A percentile compares a stretch with the other conserved stretches of the same genome.
These are phyloP conservation scores for Cordyceps militaris DNA, from an alignment of 2,329 filamentous ascomycete genomes.

Conservation along the genomic window DNA sequence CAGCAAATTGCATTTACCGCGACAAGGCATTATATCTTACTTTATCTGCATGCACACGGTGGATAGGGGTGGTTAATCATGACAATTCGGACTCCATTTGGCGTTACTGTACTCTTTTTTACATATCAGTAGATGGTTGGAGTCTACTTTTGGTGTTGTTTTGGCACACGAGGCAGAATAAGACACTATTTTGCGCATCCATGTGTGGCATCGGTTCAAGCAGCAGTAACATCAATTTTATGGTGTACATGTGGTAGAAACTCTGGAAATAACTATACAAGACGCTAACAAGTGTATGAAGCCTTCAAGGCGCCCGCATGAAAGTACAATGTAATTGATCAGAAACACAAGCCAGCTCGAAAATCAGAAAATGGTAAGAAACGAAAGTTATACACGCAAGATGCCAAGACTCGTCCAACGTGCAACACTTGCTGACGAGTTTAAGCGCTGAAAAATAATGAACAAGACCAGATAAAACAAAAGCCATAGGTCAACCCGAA, in stretches of 20 bases:
- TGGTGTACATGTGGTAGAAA: slow-evolving; percentile 6
- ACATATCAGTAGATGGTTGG: neutral
- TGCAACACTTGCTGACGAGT: slow-evolving; percentile 6
- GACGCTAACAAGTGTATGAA: neutral
- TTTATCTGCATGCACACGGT: neutral
- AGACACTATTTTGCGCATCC: neutral
- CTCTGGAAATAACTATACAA: slow-evolving; percentile 9
- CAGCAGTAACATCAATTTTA: neutral
- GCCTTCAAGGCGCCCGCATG: neutral
- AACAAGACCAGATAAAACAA: neutral
- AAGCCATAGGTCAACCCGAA: neutral
- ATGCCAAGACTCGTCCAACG: slow-evolving; percentile 2
- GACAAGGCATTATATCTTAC: neutral
- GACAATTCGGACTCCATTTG: neutral
- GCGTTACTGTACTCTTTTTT: slow-evolving; percentile 1
- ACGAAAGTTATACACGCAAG: neutral
- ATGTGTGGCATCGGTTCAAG: neutral
- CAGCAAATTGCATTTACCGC: neutral
- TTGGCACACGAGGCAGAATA: neutral
- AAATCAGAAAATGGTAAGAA: neutral
- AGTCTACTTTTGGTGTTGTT: neutral
- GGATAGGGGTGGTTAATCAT: neutral
- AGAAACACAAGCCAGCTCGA: neutral
- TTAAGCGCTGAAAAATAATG: neutral
- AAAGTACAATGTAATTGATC: neutral